A percentile compares a stretch with the other conserved stretches of the same genome.
Conservation (phyloP, 2,329 filamentous ascomycete genomes). For the Mariannaea elegans region DNA sequence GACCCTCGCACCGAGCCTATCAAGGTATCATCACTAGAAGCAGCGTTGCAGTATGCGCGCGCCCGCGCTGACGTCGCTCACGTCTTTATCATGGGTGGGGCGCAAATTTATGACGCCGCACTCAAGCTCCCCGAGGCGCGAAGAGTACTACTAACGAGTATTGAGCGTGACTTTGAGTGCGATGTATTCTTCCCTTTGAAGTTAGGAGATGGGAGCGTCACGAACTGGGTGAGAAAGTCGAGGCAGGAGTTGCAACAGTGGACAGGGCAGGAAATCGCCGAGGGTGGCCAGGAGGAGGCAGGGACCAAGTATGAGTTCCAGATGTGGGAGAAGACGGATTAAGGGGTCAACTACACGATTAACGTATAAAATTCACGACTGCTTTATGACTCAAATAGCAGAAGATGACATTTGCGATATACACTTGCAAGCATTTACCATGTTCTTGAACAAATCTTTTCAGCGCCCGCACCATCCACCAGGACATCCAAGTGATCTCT, state of each 20-base stretch:
- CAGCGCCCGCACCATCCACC: too few relatives aligned
- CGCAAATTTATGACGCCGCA: slow-evolving; percentile 81
- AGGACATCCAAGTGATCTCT: too few relatives aligned
- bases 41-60: slow-evolving; percentile 61
- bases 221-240: slow-evolving; percentile 63
- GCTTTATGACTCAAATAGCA: too few relatives aligned
- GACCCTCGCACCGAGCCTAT: slow-evolving; percentile 55
- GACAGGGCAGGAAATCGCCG: slow-evolving; percentile 70
- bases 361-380: not conserved
- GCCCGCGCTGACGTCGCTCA: slow-evolving; percentile 57
- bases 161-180: slow-evolving; percentile 76
- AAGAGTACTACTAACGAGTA: slow-evolving; percentile 74
- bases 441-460: too few relatives aligned
- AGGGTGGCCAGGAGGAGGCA: slow-evolving; percentile 68
- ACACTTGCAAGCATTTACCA: too few relatives aligned
- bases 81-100: slow-evolving; percentile 90
- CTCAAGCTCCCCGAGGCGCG: slow-evolving; percentile 66
- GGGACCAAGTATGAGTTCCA: slow-evolving; percentile 75
- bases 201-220: slow-evolving; percentile 52
- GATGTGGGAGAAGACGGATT: slow-evolving; percentile 70
- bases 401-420: too few relatives aligned
- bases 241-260: slow-evolving; percentile 67
- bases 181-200: slow-evolving; percentile 77
- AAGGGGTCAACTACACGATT: slow-evolving; percentile 23
- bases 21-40: slow-evolving; percentile 65